phyloP scores from a whole-genome alignment of 345 rosid species.

The Viola odorata region DNA sequence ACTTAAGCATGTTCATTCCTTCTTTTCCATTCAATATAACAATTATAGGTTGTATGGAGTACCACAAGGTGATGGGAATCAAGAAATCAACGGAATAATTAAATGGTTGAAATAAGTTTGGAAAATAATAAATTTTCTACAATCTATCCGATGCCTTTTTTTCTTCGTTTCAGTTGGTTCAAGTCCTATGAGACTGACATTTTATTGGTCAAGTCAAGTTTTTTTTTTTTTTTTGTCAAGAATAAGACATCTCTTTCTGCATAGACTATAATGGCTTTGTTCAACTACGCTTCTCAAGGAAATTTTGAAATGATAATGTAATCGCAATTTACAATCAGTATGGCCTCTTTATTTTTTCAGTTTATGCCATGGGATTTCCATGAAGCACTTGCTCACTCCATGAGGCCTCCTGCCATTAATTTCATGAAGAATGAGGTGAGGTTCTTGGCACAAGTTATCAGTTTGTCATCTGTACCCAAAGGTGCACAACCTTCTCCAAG shows the following conservation, averaged over 20 bases:
- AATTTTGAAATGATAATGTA: too few species aligned
- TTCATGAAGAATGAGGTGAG: constrained; percentile 59
- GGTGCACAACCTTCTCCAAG: not conserved
- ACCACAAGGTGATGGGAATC: not conserved
- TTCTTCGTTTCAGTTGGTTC: too few species aligned
- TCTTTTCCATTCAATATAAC: not conserved
- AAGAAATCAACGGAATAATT: too few species aligned
- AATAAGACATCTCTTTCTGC: too few species aligned
- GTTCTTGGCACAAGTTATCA: constrained; percentile 14
- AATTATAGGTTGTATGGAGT: not conserved
- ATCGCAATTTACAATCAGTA: not conserved
- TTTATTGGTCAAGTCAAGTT: too few species aligned
- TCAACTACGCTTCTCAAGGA: too few species aligned
- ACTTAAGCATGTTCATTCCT: not conserved
- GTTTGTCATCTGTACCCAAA: not conserved
- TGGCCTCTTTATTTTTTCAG: constrained; percentile 35
- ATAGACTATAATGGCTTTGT: too few species aligned
- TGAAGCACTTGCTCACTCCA: constrained; percentile 32
- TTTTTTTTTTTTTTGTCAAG: too few species aligned
- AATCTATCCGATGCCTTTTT: too few species aligned
- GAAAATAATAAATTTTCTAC: not conserved
- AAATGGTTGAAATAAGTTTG: not conserved
- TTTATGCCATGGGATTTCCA: constrained; percentile 33
- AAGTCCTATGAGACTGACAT: too few species aligned
- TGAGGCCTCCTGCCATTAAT: constrained; percentile 37